phyloP scores from a whole-genome alignment of 768 basidiomycete genomes.

The Phylloporus rhodoxanthus region DNA sequence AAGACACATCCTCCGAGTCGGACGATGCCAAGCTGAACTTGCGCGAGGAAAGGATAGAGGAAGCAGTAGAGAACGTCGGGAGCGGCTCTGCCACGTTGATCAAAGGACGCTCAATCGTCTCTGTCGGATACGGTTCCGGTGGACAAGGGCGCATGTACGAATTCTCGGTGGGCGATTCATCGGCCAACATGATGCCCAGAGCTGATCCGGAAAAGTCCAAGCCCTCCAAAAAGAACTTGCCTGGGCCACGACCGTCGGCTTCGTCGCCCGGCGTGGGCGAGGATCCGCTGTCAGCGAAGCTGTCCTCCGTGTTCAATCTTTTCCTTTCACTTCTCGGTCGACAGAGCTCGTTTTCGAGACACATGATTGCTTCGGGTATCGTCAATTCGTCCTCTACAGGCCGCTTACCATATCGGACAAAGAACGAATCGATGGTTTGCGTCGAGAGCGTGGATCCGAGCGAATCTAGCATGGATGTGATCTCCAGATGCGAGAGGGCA shows the following conservation, averaged over 20 bases:
- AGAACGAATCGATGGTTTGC: slow-evolving; percentile 79
- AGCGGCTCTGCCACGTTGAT: slow-evolving; percentile 28
- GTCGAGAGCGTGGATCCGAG: slow-evolving; percentile 86
- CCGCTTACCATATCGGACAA: slow-evolving; percentile 59
- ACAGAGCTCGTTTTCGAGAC: slow-evolving; percentile 79
- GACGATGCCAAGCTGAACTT: slow-evolving; percentile 41
- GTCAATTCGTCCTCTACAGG: slow-evolving; percentile 67
- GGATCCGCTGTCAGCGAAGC: slow-evolving; percentile 41
- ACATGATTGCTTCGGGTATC: slow-evolving; percentile 72
- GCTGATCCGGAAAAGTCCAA: slow-evolving; percentile 60
- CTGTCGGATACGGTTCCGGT: slow-evolving; percentile 34
- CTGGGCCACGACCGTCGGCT: slow-evolving; percentile 19
- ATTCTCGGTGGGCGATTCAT: slow-evolving; percentile 28
- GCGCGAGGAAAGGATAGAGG: slow-evolving; percentile 16
- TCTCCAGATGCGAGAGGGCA: slow-evolving; percentile 72
- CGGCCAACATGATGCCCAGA: slow-evolving; percentile 23
- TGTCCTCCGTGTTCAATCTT: slow-evolving; percentile 46
- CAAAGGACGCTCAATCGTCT: slow-evolving; percentile 44
- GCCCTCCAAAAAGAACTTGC: slow-evolving; percentile 44
- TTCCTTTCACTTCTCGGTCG: slow-evolving; percentile 69
- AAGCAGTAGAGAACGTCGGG: slow-evolving; percentile 7
- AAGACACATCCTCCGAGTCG: slow-evolving; percentile 38
- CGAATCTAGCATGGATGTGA: slow-evolving; percentile 94
- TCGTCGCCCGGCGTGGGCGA: slow-evolving; percentile 49
- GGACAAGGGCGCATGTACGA: slow-evolving; percentile 2